A percentile compares a stretch with the other conserved stretches of the same genome.
phyloP scores from a whole-genome alignment of 1,284 basidiomycete species.

The Phaffia rhodozyma region DNA sequence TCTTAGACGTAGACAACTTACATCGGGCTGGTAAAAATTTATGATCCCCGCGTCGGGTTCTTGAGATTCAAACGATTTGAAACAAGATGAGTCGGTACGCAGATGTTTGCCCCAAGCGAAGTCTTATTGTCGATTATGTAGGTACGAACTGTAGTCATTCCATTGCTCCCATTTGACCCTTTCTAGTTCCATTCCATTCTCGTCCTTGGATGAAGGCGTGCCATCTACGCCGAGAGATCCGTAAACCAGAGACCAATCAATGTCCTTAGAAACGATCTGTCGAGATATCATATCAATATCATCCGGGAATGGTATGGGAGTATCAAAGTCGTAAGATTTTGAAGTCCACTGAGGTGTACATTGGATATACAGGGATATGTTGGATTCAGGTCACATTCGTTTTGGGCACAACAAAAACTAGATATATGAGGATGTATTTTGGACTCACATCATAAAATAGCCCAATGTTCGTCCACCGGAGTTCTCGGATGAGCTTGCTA shows the following conservation, averaged over 20 bases:
- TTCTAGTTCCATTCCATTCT: conserved; percentile 33
- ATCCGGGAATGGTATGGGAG: conserved; percentile 49
- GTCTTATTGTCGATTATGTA: neutral
- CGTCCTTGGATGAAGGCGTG: neutral
- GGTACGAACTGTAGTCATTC: conserved; percentile 54
- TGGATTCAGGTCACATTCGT: too few species aligned
- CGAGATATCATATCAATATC: conserved; percentile 33
- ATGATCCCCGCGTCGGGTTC: conserved; percentile 88
- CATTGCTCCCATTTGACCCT: conserved; percentile 54
- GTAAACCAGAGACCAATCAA: conserved; percentile 61
- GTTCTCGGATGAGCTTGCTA: conserved; percentile 47
- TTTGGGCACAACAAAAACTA: neutral
- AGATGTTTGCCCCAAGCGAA: neutral
- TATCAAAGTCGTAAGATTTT: conserved; percentile 77
- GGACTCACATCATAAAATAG: conserved; percentile 55
- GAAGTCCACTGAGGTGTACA: conserved; percentile 57
- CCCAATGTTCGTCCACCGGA: conserved; percentile 87
- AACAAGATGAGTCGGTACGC: conserved; percentile 15
- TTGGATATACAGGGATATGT: neutral
- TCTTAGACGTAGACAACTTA: neutral
- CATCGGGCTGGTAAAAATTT: conserved; percentile 74
- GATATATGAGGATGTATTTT: neutral
- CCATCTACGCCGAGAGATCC: conserved; percentile 17
- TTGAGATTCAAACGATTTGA: conserved; percentile 27
- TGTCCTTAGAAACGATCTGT: conserved; percentile 41